Evolutionary conservation across 176 grass and related monocot genomes (phyloP), one percentile per base, ranked within the genome.

Genomic region (Lolium perenne): DNA sequence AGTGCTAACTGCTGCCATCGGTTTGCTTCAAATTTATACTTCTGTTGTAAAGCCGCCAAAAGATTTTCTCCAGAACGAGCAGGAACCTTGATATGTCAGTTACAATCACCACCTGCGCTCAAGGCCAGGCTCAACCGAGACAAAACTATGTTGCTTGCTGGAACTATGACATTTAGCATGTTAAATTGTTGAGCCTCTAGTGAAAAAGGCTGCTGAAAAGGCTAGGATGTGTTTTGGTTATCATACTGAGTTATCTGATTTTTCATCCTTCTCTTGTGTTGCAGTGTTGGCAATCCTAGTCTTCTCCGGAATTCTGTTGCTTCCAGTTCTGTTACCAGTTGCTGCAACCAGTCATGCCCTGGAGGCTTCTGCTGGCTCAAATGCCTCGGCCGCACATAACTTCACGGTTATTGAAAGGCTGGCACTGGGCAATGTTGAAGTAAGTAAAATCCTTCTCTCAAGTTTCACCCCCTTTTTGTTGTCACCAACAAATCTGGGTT

Each of bases 201-300:
- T 3, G 53, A 16, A 8, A 61, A 40, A 20, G 45, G 4, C 20
- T 0, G 9, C 1, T 20, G 3, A 2, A 71, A 43, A 82, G 2
- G 55, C 69, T 71, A 43, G 17, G 4, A 46, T 45, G 25, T 35
- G 32, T 35, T 35, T 35, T 35, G 32, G 26, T 29, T 29, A 29
- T 29, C 32, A 35, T 35, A 35, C 32, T 35, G n/a, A 46, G 54
- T 79, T 62, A 51, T 78, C n/a, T 25, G 41, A 46, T 45, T 55
- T 38, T 56, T 87, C 56, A 76, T 43, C 48, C 47, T 0, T 53
- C 45, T 79, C 70, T 80, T 15, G 47, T 83, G 23, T 76, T 95
- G 10, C 89, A 99, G 97, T 99, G 76, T 51, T 96, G 76, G 87
- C 92, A 6, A 94, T 99, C 67, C 86, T 99, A 85, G 88, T 87